phyloP scores from a whole-genome alignment of 2,329 filamentous ascomycete species.

The Cercospora sp. region DNA sequence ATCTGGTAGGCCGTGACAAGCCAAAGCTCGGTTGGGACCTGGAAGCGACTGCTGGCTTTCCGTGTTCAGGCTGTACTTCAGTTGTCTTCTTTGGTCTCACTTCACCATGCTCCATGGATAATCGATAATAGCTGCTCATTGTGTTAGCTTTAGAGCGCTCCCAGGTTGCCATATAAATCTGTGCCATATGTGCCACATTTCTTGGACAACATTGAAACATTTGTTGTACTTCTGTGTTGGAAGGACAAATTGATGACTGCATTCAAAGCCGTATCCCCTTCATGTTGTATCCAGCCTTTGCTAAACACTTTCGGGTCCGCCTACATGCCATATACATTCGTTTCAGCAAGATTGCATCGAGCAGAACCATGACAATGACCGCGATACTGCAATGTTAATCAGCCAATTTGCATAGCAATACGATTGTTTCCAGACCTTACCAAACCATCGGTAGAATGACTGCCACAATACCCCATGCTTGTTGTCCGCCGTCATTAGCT shows the following conservation, averaged over 20 bases:
- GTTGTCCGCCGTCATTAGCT: too few relatives aligned
- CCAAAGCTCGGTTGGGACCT: too few relatives aligned
- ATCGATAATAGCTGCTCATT: too few relatives aligned
- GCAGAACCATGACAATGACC: background rate
- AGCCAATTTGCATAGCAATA: background rate
- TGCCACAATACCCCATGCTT: too few relatives aligned
- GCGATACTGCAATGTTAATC: background rate
- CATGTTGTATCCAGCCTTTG: background rate
- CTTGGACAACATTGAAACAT: too few relatives aligned
- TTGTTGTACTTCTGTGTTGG: background rate
- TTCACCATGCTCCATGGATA: too few relatives aligned
- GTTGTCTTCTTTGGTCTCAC: too few relatives aligned
- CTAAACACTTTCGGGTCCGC: background rate
- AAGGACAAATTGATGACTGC: background rate
- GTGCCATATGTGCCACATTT: background rate
- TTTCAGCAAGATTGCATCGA: background rate
- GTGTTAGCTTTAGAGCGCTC: too few relatives aligned
- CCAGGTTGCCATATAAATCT: too few relatives aligned
- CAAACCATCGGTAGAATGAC: background rate
- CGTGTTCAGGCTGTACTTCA: too few relatives aligned
- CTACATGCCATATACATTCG: background rate
- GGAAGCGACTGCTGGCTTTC: too few relatives aligned
- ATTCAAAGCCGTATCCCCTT: background rate
- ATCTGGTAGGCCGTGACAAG: too few relatives aligned
- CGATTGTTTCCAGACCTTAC: background rate